Percentiles rank a stretch among this genome's conserved stretches.
phyloP scores from a whole-genome alignment of 2,329 filamentous ascomycete genomes.

The Mycosphaerella arachidis region DNA sequence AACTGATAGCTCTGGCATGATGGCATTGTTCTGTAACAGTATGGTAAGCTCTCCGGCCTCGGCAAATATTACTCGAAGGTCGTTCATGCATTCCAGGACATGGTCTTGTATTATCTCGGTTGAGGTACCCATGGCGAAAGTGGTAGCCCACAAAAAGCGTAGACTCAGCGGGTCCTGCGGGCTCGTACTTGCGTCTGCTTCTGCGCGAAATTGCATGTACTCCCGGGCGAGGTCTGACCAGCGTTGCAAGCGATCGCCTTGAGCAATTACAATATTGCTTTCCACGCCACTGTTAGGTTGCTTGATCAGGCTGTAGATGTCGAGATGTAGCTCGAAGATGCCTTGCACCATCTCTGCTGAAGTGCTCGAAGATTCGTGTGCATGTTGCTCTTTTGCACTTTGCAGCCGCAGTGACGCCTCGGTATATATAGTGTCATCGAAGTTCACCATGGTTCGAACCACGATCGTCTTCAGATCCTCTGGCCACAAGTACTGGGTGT shows the following conservation, averaged over 20 bases:
- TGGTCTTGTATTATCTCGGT: slow-evolving; percentile 55
- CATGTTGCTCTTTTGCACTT: neutral
- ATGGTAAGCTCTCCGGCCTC: slow-evolving; percentile 49
- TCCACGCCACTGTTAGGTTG: slow-evolving; percentile 56
- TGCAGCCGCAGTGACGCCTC: slow-evolving; percentile 12
- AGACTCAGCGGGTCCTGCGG: slow-evolving; percentile 45
- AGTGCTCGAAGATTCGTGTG: slow-evolving; percentile 20
- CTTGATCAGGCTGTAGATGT: slow-evolving; percentile 60
- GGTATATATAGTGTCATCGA: slow-evolving; percentile 51
- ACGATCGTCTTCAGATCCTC: slow-evolving; percentile 53
- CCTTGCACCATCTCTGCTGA: slow-evolving; percentile 54
- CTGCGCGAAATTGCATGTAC: slow-evolving; percentile 43
- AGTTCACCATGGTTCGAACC: slow-evolving; percentile 49
- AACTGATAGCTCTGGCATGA: slow-evolving; percentile 81
- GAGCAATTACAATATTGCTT: slow-evolving; percentile 46
- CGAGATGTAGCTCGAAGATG: slow-evolving; percentile 64
- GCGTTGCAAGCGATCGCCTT: slow-evolving; percentile 55
- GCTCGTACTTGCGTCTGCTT: slow-evolving; percentile 7
- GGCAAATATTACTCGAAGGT: slow-evolving; percentile 54
- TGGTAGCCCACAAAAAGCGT: slow-evolving; percentile 63
- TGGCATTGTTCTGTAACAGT: slow-evolving; percentile 72
- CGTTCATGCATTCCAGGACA: slow-evolving; percentile 58
- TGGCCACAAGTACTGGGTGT: slow-evolving; percentile 52
- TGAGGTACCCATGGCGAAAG: slow-evolving; percentile 56
- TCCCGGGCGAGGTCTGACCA: slow-evolving; percentile 58